Conservation (phyloP, 129 eudicot genomes). For the Oenanthe sinensis region DNA sequence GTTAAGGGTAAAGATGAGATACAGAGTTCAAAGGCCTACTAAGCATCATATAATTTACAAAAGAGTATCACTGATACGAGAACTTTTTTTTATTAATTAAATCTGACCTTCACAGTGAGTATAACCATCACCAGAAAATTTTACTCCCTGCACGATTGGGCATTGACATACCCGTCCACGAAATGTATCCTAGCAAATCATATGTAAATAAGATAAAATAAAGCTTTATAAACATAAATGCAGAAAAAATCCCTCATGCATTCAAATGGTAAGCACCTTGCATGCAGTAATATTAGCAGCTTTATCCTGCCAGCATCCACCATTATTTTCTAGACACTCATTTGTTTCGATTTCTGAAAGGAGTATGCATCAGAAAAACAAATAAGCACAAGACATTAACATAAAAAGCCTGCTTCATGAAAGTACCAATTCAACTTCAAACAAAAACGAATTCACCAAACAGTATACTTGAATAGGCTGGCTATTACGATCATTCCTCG, state of each 20-base stretch:
- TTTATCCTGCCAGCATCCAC: slow-evolving; percentile 95
- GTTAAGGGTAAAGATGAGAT: slow-evolving; percentile 6
- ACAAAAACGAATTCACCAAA: neutral
- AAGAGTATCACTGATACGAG: neutral
- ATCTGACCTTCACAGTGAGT: slow-evolving; percentile 82
- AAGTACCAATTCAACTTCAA: neutral
- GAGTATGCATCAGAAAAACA: slow-evolving; percentile 5
- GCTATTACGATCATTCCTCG: neutral
- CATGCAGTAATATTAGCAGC: slow-evolving; percentile 83
- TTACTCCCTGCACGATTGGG: slow-evolving; percentile 79
- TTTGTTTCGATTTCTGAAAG: slow-evolving; percentile 68
- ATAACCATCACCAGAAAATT: slow-evolving; percentile 85
- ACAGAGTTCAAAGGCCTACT: neutral
- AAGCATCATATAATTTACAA: neutral
- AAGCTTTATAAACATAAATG: neutral
- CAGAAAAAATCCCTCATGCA: slow-evolving; percentile 1
- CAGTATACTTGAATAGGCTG: neutral
- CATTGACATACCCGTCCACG: slow-evolving; percentile 89
- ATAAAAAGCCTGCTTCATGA: neutral
- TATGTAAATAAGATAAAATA: slow-evolving; percentile 4
- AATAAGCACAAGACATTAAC: neutral
- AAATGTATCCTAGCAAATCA: slow-evolving; percentile 60
- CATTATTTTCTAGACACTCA: slow-evolving; percentile 82
- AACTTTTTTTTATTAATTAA: neutral
- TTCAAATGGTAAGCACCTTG: slow-evolving; percentile 42